Evolutionary conservation across 176 grass and related monocot genomes (phyloP).

Genomic region (Metroxylon sagu): DNA sequence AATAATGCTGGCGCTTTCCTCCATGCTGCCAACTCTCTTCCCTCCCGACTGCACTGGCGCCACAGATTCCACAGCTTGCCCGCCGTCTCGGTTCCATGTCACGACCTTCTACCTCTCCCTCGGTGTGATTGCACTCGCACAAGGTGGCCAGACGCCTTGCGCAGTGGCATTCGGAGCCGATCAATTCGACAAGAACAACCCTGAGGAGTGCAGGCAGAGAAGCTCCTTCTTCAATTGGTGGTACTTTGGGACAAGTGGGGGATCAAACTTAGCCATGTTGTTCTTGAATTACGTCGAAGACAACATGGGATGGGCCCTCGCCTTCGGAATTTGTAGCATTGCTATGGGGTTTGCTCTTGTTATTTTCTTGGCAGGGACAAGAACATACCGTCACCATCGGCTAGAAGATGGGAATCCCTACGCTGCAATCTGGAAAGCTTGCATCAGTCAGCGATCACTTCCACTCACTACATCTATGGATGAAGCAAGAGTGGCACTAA

Average conservation of each 20-base stretch:
- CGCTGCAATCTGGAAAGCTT: too few species aligned
- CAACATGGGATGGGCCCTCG: constrained; percentile 48
- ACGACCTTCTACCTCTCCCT: constrained; percentile 40
- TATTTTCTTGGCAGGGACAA: constrained; percentile 34
- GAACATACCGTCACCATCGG: constrained; percentile 29
- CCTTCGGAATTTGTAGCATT: constrained; percentile 42
- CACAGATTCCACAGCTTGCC: background rate
- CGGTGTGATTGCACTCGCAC: constrained; percentile 44
- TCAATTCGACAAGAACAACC: constrained; percentile 50
- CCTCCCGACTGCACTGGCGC: constrained; percentile 12
- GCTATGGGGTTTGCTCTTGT: constrained; percentile 33
- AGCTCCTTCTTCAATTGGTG: constrained; percentile 91
- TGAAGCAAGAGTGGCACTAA: too few species aligned
- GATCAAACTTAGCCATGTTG: constrained; percentile 35
- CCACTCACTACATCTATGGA: too few species aligned
- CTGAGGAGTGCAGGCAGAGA: constrained; percentile 22
- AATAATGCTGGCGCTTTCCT: constrained; percentile 49
- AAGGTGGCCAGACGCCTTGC: constrained; percentile 61
- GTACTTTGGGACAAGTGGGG: constrained; percentile 60
- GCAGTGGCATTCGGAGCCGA: constrained; percentile 30
- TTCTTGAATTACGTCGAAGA: constrained; percentile 60
- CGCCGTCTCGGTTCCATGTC: constrained; percentile 19
- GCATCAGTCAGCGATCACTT: too few species aligned
- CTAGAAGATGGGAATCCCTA: background rate
- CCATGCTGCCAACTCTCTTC: constrained; percentile 1